Evolutionary conservation across 163 green algal species (phyloP).

Genomic region (Prototheca cutis): DNA sequence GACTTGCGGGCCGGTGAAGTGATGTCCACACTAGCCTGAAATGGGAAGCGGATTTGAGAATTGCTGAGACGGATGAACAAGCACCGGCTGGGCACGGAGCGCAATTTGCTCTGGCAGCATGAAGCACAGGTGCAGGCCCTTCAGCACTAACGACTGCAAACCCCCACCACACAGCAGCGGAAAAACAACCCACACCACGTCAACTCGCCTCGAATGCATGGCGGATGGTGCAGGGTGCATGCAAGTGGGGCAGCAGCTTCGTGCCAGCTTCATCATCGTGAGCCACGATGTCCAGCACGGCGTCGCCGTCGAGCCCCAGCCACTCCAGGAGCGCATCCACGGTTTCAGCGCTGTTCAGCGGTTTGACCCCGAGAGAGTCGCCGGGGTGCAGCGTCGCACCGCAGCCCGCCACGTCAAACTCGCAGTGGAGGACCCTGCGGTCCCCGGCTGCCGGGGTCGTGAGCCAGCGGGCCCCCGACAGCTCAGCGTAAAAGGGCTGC

Average conservation of each 20-base stretch:
- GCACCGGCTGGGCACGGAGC: too few species aligned
- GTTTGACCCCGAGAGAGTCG: conserved; percentile 62
- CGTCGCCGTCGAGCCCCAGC: conserved; percentile 43
- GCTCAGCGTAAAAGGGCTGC: conserved; percentile 43
- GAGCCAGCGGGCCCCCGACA: conserved; percentile 28
- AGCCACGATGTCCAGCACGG: conserved; percentile 38
- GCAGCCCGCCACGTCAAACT: conserved; percentile 49
- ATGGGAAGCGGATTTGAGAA: too few species aligned
- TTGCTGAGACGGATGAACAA: too few species aligned
- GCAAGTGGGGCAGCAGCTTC: conserved; percentile 41
- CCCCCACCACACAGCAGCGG: conserved; percentile 2
- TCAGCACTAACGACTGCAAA: too few species aligned
- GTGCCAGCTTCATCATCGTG: conserved; percentile 38
- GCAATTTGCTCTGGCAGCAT: too few species aligned
- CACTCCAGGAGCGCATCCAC: conserved; percentile 57
- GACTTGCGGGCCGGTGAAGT: conserved; percentile 64
- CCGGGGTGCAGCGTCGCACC: conserved; percentile 52
- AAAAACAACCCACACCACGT: not conserved
- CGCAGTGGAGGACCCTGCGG: conserved; percentile 41
- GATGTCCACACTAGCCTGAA: conserved; percentile 62
- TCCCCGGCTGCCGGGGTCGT: conserved; percentile 19
- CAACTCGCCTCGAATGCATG: conserved; percentile 43
- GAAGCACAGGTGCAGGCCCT: too few species aligned
- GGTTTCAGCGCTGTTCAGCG: conserved; percentile 53
- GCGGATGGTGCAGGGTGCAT: conserved; percentile 61